Conservation (phyloP, 2,329 filamentous ascomycete species). For the Plectosphaerella cucumerina region DNA sequence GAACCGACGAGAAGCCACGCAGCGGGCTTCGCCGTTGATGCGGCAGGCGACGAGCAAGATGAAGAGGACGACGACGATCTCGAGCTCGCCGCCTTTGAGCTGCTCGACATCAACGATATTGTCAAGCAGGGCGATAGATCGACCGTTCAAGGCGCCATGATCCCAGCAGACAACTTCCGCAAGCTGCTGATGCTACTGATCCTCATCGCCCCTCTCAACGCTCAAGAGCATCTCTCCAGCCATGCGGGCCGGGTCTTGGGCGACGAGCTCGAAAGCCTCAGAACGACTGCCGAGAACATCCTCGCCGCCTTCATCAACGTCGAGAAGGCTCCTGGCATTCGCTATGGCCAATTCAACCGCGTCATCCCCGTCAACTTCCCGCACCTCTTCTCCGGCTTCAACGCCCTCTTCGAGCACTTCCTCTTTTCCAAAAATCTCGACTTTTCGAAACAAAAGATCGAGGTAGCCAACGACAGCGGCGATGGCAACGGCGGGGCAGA, state of each 20-base stretch:
- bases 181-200: slow-evolving; percentile 68
- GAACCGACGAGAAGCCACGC: slow-evolving; percentile 11
- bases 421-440: slow-evolving; percentile 70
- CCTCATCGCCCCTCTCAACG: slow-evolving; percentile 58
- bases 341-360: slow-evolving; percentile 55
- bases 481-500: not conserved
- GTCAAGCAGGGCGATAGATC: slow-evolving; percentile 48
- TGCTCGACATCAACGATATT: slow-evolving; percentile 60
- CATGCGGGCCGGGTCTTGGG: slow-evolving; percentile 54
- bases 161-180: slow-evolving; percentile 69
- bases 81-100: slow-evolving; percentile 64
- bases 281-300: slow-evolving; percentile 59
- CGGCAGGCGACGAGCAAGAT: slow-evolving; percentile 34
- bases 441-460: slow-evolving; percentile 49
- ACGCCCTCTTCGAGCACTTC: slow-evolving; percentile 69
- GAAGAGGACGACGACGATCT: slow-evolving; percentile 52
- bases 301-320: slow-evolving; percentile 62
- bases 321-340: slow-evolving; percentile 60
- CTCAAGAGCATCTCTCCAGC: slow-evolving; percentile 61
- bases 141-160: slow-evolving; percentile 59
- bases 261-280: slow-evolving; percentile 53
- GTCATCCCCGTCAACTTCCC: slow-evolving; percentile 59
- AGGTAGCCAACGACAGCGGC: slow-evolving; percentile 8
- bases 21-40: slow-evolving; percentile 42
- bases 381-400: slow-evolving; percentile 64